Percentiles rank a stretch among this genome's conserved stretches.
Conservation (phyloP, 2,329 filamentous ascomycete genomes). For the Apiospora saccharicola region DNA sequence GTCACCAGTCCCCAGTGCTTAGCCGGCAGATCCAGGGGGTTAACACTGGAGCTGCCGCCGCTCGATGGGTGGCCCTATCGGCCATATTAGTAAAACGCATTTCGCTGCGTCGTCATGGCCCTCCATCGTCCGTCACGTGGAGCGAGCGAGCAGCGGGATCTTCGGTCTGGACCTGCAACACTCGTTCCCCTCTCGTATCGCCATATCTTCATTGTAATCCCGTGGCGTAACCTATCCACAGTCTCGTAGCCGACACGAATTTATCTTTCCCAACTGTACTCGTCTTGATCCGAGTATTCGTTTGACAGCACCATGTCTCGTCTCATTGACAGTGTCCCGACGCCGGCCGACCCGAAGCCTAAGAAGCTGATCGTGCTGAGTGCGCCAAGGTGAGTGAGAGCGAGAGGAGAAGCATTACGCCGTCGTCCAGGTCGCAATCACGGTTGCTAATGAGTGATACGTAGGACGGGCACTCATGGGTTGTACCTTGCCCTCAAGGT, state of each 20-base stretch:
- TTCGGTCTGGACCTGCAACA: neutral
- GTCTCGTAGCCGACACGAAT: neutral
- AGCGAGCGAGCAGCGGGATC: neutral
- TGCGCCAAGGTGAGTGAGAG: slow-evolving; percentile 43
- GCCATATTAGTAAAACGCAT: slow-evolving; percentile 8
- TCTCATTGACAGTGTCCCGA: slow-evolving; percentile 44
- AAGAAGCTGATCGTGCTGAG: slow-evolving; percentile 48
- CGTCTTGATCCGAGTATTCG: neutral
- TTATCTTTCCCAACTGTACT: neutral
- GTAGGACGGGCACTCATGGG: slow-evolving; percentile 46
- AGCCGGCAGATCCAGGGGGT: neutral
- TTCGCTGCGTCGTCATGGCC: neutral
- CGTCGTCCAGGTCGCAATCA: neutral
- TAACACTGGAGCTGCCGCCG: neutral
- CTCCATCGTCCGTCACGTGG: neutral
- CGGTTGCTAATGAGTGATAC: neutral
- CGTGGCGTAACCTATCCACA: neutral
- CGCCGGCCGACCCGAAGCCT: slow-evolving; percentile 39
- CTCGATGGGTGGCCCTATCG: neutral
- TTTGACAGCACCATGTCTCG: slow-evolving; percentile 41
- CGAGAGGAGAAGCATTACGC: neutral
- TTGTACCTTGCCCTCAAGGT: slow-evolving; percentile 44
- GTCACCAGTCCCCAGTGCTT: neutral
- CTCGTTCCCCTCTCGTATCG: neutral
- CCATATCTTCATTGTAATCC: neutral